Evolutionary conservation across 2,329 filamentous ascomycete species (phyloP).

Genomic region (Mariannaea elegans): DNA sequence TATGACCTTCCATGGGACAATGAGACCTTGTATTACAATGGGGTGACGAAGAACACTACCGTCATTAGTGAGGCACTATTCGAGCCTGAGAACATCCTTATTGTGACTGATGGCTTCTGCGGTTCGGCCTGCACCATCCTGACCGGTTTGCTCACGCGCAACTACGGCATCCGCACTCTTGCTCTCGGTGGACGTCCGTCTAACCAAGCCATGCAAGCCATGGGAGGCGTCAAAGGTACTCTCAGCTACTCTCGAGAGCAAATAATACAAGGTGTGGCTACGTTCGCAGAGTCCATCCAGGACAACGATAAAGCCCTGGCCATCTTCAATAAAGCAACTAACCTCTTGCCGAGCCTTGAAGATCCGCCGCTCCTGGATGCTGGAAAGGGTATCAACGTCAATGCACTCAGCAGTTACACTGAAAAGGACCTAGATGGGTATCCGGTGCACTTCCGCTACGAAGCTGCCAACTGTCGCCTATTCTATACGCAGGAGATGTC

Average conservation of each 20-base stretch:
- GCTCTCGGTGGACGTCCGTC: slow-evolving; percentile 20
- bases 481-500: slow-evolving; percentile 17
- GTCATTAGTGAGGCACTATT: background rate
- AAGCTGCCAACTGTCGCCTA: slow-evolving; percentile 23
- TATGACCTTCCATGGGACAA: background rate
- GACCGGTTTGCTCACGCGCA: slow-evolving; percentile 11
- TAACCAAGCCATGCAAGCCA: slow-evolving; percentile 21
- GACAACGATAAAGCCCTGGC: background rate
- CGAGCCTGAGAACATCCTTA: slow-evolving; percentile 20
- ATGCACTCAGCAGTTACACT: slow-evolving; percentile 13
- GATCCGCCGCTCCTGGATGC: background rate
- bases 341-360: background rate
- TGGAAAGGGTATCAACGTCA: background rate
- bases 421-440: slow-evolving; percentile 3
- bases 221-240: slow-evolving; percentile 23
- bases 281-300: background rate
- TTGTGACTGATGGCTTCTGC: slow-evolving; percentile 21
- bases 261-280: background rate
- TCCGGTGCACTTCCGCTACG: slow-evolving; percentile 25
- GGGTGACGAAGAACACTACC: background rate
- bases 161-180: slow-evolving; percentile 16
- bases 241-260: background rate
- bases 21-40: background rate
- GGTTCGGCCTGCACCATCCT: slow-evolving; percentile 20
- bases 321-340: background rate